Evolutionary conservation across 768 basidiomycete genomes (phyloP).

Genomic region (Lactarius vividus): DNA sequence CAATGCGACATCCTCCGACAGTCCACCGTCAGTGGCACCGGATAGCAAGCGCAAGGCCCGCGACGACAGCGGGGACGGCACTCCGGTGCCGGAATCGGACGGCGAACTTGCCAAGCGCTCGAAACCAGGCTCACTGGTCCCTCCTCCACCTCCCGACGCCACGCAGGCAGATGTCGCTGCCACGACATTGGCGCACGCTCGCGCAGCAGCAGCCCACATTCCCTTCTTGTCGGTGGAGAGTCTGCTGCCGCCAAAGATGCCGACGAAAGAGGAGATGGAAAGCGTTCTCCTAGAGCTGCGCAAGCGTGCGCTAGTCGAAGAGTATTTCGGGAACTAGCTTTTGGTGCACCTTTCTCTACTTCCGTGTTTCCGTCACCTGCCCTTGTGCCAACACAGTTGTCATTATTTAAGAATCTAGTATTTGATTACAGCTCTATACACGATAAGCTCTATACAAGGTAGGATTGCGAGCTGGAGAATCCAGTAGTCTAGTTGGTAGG

Average conservation of each 20-base stretch:
- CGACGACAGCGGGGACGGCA: conserved; percentile 47
- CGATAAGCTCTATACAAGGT: neutral
- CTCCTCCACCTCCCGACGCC: conserved; percentile 13
- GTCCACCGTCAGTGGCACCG: conserved; percentile 28
- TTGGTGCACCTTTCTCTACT: neutral
- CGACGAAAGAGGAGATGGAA: conserved; percentile 78
- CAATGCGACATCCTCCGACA: conserved; percentile 30
- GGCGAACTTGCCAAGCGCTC: conserved; percentile 34
- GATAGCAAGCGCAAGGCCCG: conserved; percentile 56
- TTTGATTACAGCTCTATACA: neutral
- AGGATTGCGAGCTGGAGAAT: neutral
- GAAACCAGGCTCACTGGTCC: conserved; percentile 29
- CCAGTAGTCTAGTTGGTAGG: neutral
- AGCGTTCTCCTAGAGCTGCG: conserved; percentile 66
- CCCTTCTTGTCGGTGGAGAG: conserved; percentile 72
- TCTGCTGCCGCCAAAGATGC: conserved; percentile 73
- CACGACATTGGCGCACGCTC: conserved; percentile 40
- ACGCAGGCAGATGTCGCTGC: conserved; percentile 29
- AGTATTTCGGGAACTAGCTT: conserved; percentile 56
- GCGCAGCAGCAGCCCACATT: conserved; percentile 65
- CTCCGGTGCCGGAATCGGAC: conserved; percentile 35
- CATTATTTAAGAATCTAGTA: conserved; percentile 11
- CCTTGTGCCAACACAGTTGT: neutral
- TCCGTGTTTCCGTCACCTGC: neutral
- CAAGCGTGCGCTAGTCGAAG: conserved; percentile 80